phyloP scores from a whole-genome alignment of 495 filamentous ascomycete genomes.

The Lasiosphaeria hispida region DNA sequence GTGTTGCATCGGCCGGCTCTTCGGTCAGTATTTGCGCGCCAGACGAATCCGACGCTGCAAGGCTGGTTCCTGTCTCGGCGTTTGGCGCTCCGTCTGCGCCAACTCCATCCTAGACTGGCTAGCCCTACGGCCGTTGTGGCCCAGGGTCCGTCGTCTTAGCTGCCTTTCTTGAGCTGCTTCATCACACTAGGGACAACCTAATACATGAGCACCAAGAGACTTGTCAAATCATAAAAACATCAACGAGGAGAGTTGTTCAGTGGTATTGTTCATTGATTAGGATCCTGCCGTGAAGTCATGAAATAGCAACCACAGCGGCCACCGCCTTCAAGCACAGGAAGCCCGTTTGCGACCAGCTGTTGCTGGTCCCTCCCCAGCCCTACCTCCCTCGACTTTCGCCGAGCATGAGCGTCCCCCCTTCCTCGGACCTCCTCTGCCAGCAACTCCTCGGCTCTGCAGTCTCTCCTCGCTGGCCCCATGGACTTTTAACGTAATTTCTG shows the following conservation, averaged over 20 bases:
- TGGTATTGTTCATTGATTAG: conserved; percentile 33
- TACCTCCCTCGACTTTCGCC: conserved; percentile 3
- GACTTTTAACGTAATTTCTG: too few relatives aligned
- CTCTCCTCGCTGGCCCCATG: neutral
- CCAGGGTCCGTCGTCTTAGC: too few relatives aligned
- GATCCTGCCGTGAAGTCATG: conserved; percentile 44
- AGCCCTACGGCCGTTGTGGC: too few relatives aligned
- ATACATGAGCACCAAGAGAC: too few relatives aligned
- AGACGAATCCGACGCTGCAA: neutral
- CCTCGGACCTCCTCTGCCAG: neutral
- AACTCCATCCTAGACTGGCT: too few relatives aligned
- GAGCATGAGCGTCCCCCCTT: neutral
- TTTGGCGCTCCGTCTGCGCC: too few relatives aligned
- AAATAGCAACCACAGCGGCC: conserved; percentile 36
- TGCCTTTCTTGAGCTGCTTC: too few relatives aligned
- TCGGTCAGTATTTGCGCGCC: conserved; percentile 1
- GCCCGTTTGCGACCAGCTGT: neutral
- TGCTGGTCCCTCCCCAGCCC: neutral
- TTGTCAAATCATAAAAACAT: too few relatives aligned
- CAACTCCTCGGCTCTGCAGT: conserved; percentile 1
- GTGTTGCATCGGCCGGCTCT: conserved; percentile 10
- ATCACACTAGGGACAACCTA: too few relatives aligned
- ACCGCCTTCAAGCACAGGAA: conserved; percentile 27
- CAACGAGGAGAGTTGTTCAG: neutral
- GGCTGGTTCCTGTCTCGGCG: neutral